Percentiles rank a stretch among this genome's conserved stretches.
Evolutionary conservation across 129 eudicot species (phyloP).

Genomic region (Escallonia rubra): DNA sequence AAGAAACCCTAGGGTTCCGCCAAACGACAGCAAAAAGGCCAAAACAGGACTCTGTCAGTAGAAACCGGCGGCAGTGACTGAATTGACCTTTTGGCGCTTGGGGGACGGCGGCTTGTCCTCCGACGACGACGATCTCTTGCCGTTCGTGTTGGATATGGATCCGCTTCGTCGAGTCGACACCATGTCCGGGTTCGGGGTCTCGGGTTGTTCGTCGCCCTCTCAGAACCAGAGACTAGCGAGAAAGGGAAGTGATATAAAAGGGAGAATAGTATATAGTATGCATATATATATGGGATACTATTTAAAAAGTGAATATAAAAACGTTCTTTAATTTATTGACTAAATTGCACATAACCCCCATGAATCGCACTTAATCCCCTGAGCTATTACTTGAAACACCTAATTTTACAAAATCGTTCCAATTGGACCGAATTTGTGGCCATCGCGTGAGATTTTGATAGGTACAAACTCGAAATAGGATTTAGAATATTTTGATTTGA

Average conservation of each 20-base stretch:
- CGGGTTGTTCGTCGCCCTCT: constrained; percentile 1
- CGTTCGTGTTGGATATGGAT: constrained; percentile 49
- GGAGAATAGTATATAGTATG: too few species aligned
- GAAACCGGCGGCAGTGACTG: not conserved
- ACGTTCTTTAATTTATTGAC: too few species aligned
- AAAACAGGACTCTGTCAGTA: not conserved
- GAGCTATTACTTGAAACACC: too few species aligned
- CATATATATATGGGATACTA: too few species aligned
- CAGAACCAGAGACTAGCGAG: not conserved
- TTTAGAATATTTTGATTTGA: too few species aligned
- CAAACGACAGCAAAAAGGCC: not conserved
- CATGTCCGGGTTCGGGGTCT: constrained; percentile 41
- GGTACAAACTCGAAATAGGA: too few species aligned
- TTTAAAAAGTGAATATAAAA: too few species aligned
- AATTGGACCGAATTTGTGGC: too few species aligned
- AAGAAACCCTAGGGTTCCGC: constrained; percentile 3
- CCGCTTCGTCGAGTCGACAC: constrained; percentile 93
- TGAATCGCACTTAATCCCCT: too few species aligned
- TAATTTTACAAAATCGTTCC: too few species aligned
- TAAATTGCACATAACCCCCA: too few species aligned
- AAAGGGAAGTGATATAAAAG: not conserved
- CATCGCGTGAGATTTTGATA: too few species aligned
- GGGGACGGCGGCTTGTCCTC: constrained; percentile 70
- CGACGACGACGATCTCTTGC: constrained; percentile 58
- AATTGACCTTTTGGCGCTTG: constrained; percentile 58